Conservation (phyloP, 2,329 filamentous ascomycete species). For the Aaosphaeria pasadenensis region DNA sequence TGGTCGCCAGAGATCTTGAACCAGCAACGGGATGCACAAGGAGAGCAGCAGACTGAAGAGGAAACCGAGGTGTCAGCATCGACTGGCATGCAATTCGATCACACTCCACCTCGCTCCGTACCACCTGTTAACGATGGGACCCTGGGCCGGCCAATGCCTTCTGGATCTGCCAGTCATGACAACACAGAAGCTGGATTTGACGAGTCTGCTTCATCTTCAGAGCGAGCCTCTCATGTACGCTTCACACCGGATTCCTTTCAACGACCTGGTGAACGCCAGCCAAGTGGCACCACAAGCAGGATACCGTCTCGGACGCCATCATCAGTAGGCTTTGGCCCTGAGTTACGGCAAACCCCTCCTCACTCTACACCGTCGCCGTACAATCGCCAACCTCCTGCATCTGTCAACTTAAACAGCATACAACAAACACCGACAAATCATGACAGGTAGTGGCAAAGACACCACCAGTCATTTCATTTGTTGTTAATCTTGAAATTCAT, state of each 20-base stretch:
- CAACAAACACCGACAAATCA: constrained; percentile 23
- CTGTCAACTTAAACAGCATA: neutral
- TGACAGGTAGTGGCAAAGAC: constrained; percentile 19
- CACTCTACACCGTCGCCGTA: neutral
- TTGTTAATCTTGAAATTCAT: constrained; percentile 16
- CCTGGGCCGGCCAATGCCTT: too few relatives aligned
- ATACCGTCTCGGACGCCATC: neutral
- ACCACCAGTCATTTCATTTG: neutral
- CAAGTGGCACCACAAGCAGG: neutral
- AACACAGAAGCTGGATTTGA: constrained; percentile 3
- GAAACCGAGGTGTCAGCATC: constrained; percentile 7
- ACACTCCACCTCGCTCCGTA: constrained; percentile 3
- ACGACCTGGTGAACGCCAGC: constrained; percentile 3
- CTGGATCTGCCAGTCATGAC: constrained; percentile 3
- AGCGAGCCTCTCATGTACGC: constrained; percentile 19
- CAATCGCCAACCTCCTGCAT: too few relatives aligned
- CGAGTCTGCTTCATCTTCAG: constrained; percentile 2
- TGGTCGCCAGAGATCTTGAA: constrained; percentile 49
- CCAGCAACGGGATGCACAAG: constrained; percentile 15
- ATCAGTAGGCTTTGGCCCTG: constrained; percentile 12
- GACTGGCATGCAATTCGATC: constrained; percentile 4
- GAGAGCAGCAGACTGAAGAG: neutral
- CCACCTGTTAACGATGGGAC: too few relatives aligned
- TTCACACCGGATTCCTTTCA: constrained; percentile 21
- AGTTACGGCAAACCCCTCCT: constrained; percentile 8